These are phyloP conservation scores for Macrocystidia cucumis DNA, from an alignment of 1,284 basidiomycete genomes.

Conservation along the genomic window DNA sequence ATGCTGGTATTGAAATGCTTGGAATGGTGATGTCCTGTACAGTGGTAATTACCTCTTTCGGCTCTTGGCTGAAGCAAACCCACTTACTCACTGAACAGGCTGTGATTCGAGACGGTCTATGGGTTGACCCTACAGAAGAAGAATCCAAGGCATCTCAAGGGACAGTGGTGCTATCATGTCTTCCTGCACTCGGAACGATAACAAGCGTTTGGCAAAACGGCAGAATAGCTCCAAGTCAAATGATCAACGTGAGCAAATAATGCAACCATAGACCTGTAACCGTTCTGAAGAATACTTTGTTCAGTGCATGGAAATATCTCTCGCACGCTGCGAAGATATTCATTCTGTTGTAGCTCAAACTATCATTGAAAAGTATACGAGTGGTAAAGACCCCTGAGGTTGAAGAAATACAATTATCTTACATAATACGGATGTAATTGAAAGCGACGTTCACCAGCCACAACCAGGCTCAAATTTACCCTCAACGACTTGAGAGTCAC, in stretches of 20 bases:
- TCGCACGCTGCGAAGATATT: conserved; percentile 63
- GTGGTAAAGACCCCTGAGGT: too few relatives aligned
- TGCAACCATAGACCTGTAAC: background rate
- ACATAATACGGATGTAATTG: too few relatives aligned
- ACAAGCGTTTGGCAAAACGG: conserved; percentile 83
- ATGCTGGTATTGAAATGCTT: conserved; percentile 84
- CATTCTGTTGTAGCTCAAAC: conserved; percentile 69
- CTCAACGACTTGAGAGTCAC: too few relatives aligned
- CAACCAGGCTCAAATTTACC: too few relatives aligned
- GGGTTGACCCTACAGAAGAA: conserved; percentile 75
- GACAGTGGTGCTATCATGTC: conserved; percentile 67
- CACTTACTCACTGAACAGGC: conserved; percentile 29
- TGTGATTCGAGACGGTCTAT: conserved; percentile 42
- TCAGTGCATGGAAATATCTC: conserved; percentile 62
- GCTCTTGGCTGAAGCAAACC: background rate
- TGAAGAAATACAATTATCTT: too few relatives aligned
- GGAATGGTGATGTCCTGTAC: conserved; percentile 78
- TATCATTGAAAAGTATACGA: conserved; percentile 43
- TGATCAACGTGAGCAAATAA: conserved; percentile 41
- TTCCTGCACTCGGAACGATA: conserved; percentile 87
- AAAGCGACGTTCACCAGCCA: too few relatives aligned
- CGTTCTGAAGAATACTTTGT: conserved; percentile 5
- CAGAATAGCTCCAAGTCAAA: conserved; percentile 39
- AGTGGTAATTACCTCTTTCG: conserved; percentile 39
- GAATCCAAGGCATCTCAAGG: conserved; percentile 55